Conservation (phyloP, 2,329 filamentous ascomycete species). For the Penicillium sp. region DNA sequence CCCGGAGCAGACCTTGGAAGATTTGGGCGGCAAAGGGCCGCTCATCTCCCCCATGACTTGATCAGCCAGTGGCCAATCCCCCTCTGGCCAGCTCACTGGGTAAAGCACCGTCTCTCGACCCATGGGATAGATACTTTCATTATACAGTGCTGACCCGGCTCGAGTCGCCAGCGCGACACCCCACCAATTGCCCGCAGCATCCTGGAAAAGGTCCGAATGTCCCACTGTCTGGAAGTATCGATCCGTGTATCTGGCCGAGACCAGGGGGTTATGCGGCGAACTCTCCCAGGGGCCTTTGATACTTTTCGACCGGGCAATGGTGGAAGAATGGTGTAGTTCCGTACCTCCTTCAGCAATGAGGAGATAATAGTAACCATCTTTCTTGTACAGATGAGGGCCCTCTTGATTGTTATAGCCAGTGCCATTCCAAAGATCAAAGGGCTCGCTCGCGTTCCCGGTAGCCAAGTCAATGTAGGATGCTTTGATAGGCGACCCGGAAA, state of each 20-base stretch:
- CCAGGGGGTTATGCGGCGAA: conserved; percentile 48
- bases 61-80: conserved; percentile 49
- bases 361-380: conserved; percentile 32
- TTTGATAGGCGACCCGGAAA: conserved; percentile 35
- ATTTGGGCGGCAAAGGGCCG: conserved; percentile 11
- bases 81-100: conserved; percentile 51
- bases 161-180: conserved; percentile 51
- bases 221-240: conserved; percentile 55
- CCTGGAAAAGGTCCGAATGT: conserved; percentile 59
- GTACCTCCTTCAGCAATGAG: conserved; percentile 21
- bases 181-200: conserved; percentile 56
- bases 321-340: conserved; percentile 9
- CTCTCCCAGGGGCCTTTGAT: conserved; percentile 46
- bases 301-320: conserved; percentile 28
- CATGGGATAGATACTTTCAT: conserved; percentile 51
- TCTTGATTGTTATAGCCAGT: conserved; percentile 43
- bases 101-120: conserved; percentile 57
- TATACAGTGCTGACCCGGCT: conserved; percentile 31
- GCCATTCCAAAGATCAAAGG: conserved; percentile 47
- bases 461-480: conserved; percentile 3
- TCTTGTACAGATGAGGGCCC: conserved; percentile 31
- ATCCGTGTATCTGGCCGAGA: conserved; percentile 41
- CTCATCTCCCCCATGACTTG: conserved; percentile 19
- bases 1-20: conserved; percentile 11
- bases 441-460: not conserved